phyloP scores from a whole-genome alignment of 108 stramenopile species.

The Discostella pseudostelligera region DNA sequence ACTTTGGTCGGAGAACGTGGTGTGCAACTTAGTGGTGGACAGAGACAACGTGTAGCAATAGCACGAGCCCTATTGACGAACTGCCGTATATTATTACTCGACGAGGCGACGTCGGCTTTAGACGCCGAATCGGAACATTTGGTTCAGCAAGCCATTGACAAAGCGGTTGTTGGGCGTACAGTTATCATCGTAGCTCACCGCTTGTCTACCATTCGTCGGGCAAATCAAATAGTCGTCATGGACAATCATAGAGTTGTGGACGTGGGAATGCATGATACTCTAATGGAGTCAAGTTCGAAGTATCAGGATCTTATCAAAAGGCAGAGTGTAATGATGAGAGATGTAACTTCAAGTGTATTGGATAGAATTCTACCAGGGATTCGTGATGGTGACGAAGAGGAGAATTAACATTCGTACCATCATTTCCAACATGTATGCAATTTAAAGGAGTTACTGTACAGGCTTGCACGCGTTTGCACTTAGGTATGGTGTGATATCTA shows the following conservation, averaged over 20 bases:
- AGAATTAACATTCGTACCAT: no score
- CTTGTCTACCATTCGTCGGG: slow-evolving; percentile 77
- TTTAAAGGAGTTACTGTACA: no score
- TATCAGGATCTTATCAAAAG: slow-evolving; percentile 66
- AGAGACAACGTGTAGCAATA: slow-evolving; percentile 89
- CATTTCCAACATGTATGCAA: no score
- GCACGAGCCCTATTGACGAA: slow-evolving; percentile 73
- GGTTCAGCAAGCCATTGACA: slow-evolving; percentile 85
- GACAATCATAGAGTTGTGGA: slow-evolving; percentile 67
- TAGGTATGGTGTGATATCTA: no score
- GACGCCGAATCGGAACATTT: slow-evolving; percentile 80
- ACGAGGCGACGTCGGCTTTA: slow-evolving; percentile 83
- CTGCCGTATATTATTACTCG: slow-evolving; percentile 72
- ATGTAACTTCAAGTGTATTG: slow-evolving; percentile 13
- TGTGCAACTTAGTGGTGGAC: slow-evolving; percentile 85
- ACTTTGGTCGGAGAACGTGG: slow-evolving; percentile 74
- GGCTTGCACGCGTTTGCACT: no score
- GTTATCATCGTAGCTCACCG: slow-evolving; percentile 83
- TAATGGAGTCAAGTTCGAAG: slow-evolving; percentile 47
- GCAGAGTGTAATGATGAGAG: slow-evolving; percentile 46
- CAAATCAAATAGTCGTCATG: slow-evolving; percentile 88
- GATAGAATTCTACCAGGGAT: slow-evolving; percentile 11
- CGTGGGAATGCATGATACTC: slow-evolving; percentile 75
- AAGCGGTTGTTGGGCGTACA: slow-evolving; percentile 58
- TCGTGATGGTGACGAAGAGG: slow-evolving; percentile 13